Evolutionary conservation across 164 flowering plant genomes (phyloP).

Genomic region (Berberis vulgaris): DNA sequence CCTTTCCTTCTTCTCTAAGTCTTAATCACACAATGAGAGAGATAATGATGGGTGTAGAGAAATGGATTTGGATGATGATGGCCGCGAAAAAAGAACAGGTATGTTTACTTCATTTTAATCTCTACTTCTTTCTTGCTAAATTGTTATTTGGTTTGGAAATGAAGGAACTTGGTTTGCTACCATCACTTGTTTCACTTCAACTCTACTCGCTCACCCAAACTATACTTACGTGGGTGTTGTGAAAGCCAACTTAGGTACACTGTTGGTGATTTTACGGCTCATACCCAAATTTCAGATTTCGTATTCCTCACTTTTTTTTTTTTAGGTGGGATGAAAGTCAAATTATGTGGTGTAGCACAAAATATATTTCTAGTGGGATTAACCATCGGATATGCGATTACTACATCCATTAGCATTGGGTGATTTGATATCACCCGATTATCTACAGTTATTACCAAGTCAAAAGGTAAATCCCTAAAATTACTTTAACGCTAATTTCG

Average conservation of each 20-base stretch:
- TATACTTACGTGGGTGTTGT: slow-evolving; percentile 1
- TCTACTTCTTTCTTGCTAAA: not conserved
- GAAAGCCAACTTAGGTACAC: not conserved
- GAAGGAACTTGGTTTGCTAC: not conserved
- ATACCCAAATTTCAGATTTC: not conserved
- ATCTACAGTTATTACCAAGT: too few relatives aligned
- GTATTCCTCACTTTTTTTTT: not conserved
- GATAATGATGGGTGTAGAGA: too few relatives aligned
- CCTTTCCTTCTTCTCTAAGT: too few relatives aligned
- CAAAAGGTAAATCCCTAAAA: too few relatives aligned
- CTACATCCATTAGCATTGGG: not conserved
- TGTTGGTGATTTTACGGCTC: not conserved
- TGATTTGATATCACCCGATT: not conserved
- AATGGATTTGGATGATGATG: not conserved
- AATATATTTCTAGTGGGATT: not conserved
- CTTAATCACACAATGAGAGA: too few relatives aligned
- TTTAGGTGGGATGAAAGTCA: not conserved
- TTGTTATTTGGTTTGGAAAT: not conserved
- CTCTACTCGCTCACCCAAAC: not conserved
- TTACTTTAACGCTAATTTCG: too few relatives aligned
- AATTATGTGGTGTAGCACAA: not conserved
- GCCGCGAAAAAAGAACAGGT: not conserved
- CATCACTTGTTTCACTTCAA: not conserved
- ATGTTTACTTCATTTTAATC: not conserved
- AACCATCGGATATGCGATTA: slow-evolving; percentile 1